These are phyloP conservation scores for Sechiopsis laciniata DNA, from an alignment of 306 rosid species.

Conservation along the genomic window DNA sequence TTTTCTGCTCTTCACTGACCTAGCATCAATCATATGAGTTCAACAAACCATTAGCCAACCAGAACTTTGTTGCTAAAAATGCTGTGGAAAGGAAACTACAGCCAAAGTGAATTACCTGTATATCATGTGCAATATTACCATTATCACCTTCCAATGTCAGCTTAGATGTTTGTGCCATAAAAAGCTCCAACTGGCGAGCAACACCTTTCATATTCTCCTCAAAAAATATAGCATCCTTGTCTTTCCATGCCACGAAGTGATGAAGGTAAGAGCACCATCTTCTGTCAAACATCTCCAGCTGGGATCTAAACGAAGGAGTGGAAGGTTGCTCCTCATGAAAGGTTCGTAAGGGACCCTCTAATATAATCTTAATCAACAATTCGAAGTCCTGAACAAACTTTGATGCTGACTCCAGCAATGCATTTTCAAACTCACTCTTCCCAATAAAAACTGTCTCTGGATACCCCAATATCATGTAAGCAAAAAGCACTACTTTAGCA, in stretches of 20 bases:
- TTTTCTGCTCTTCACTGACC: constrained; percentile 66
- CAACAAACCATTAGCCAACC: constrained; percentile 9
- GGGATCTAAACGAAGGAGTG: constrained; percentile 63
- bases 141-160: constrained; percentile 57
- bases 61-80: not conserved
- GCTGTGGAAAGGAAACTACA: not conserved
- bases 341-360: constrained; percentile 56
- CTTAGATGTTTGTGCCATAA: constrained; percentile 90
- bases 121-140: constrained; percentile 55
- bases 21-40: constrained; percentile 11
- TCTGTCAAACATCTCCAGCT: constrained; percentile 73
- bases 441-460: constrained; percentile 43
- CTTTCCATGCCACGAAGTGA: constrained; percentile 83
- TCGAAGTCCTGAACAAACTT: constrained; percentile 64
- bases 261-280: constrained; percentile 89
- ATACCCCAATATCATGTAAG: constrained; percentile 25
- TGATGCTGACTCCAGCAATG: constrained; percentile 72
- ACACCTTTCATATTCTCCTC: constrained; percentile 87
- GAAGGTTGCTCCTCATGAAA: constrained; percentile 44
- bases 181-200: constrained; percentile 90
- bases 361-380: constrained; percentile 53
- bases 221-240: constrained; percentile 70
- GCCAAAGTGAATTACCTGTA: constrained; percentile 61
- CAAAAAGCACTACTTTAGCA: constrained; percentile 73
- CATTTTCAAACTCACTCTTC: constrained; percentile 63